Base-by-base conservation (phyloP, 257 asterid genomes). In the Capsicum pubescens region DNA sequence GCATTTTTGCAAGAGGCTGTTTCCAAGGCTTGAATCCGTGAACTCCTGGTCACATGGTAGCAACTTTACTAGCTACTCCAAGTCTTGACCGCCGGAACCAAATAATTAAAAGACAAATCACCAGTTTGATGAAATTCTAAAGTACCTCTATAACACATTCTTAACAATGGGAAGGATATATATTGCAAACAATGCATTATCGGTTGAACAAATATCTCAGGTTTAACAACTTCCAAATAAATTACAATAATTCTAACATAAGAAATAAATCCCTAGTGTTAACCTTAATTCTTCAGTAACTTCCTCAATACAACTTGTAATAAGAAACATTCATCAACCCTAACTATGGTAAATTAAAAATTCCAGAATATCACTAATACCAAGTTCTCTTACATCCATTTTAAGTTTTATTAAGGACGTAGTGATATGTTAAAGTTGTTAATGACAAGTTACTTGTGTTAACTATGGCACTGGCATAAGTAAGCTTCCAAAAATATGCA, bases 381-480 rank as follows among this genome's bases (percentile, higher is more conserved):
- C 32, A 17, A 59, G 32, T 19, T 60, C 67, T 19, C 14, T 17
- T 19, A 19, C 14, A 60, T 9, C 5, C 35, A 60, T 3, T 60
- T n/a, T n/a, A 60, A 60, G 67, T 19, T 19, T 3, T 60, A 19
- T n/a, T 8, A 60, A 60, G 35, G 19, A 60, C 67, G 6, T n/a
- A 9, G 77, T 39, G 54, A 39, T 16, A 69, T 16, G 26, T 36
- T 36, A 14, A 17, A 68, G 76, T 68, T 68, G 52, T 14, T 39
- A 69, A 68, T 16, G 77, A 39, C 77, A 69, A 69, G 77, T 39
- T 69, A 68, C 39, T 39, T 15, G 77, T 39, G 77, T 39, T 4
- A 68, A 39, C 54, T 39, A 39, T 8, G 32, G 77, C 32, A 39
- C 77, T 69, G 54, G 7, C 11, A 16, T 69, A 15, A 39, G 8